Evolutionary conservation across 2,329 filamentous ascomycete species (phyloP), one percentile per base, ranked within the genome.

Genomic region (Didymella arachidicola): DNA sequence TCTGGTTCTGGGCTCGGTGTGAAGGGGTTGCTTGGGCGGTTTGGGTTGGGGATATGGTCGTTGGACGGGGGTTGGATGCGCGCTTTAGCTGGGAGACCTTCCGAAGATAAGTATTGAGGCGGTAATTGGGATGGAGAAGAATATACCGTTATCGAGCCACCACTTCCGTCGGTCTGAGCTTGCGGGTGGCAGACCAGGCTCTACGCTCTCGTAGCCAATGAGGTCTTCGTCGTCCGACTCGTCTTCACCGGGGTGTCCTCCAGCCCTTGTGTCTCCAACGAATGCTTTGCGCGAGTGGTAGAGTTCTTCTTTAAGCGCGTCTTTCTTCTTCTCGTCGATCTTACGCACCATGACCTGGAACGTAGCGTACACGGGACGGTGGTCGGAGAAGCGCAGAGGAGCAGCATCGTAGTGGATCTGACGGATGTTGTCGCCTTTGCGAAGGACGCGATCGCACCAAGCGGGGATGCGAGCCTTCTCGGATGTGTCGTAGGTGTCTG

Each of bases 381-480:
- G 95, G 72, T 99, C 95, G 0, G 95, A 99, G 74, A 98, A 97
- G 12, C 85, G 86, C 34, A 99, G 81, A 29, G 92, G 88, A 3
- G 93, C 93, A 52, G 86, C 89, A 70, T 91, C 86, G 77, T 99
- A 99, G 30, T 90, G 85, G 11, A 90, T 81, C 74, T 98, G 95
- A 41, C 88, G 87, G 34, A 99, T 84, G 66, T 92, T 93, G 59
- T 86, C 81, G 7, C 95, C 95, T 79, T 93, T 96, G 59, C 91
- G 89, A 8, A 99, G 80, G 44, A 99, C 90, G 36, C 95, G 90
- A 77, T 99, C 95, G 60, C 93, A 97, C 95, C 95, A 99, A 0
- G 95, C 95, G 2, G 95, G 95, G 62, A 98, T 97, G 16, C 95
- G 89, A 53, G 89, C 88, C 76, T 99, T 99, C 71, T 98, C 94